These are phyloP conservation scores for Globisporangium carolinianum DNA, from an alignment of 352 stramenopile genomes.

Conservation along the genomic window DNA sequence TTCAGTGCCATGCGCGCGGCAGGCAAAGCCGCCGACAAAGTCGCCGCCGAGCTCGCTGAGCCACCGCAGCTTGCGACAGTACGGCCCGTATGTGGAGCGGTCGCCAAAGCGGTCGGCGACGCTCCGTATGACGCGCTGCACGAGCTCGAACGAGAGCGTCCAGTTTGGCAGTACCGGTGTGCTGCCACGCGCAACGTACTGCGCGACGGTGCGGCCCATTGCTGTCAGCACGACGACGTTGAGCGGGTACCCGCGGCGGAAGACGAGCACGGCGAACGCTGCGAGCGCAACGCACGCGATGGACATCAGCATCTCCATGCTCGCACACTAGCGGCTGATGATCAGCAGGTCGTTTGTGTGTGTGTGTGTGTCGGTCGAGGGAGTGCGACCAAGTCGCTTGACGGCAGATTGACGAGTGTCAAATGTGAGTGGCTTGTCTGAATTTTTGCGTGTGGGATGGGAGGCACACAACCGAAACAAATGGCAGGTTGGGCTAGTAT, in stretches of 20 bases:
- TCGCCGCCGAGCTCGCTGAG: constrained; percentile 18
- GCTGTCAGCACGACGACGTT: constrained; percentile 9
- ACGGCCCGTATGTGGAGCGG: constrained; percentile 5
- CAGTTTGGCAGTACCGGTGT: constrained; percentile 18
- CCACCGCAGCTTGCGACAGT: constrained; percentile 17
- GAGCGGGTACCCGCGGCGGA: constrained; percentile 3
- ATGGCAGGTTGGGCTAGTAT: too few relatives aligned
- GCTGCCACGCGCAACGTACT: constrained; percentile 2
- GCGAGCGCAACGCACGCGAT: too few relatives aligned
- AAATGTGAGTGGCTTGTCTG: too few relatives aligned
- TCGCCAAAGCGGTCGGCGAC: constrained; percentile 17
- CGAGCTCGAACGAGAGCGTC: constrained; percentile 30
- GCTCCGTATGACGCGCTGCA: constrained; percentile 13
- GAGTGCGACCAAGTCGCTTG: too few relatives aligned
- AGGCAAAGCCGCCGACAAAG: constrained; percentile 17
- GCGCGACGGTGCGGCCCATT: neutral
- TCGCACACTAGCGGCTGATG: too few relatives aligned
- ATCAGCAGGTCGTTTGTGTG: too few relatives aligned
- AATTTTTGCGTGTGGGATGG: too few relatives aligned
- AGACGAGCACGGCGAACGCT: neutral
- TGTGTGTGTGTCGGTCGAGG: too few relatives aligned
- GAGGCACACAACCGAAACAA: too few relatives aligned
- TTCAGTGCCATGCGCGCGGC: constrained; percentile 15
- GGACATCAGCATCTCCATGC: too few relatives aligned
- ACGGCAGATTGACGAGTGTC: too few relatives aligned